Conservation (phyloP, 2,329 filamentous ascomycete genomes). For the Peltaster fructicola region DNA sequence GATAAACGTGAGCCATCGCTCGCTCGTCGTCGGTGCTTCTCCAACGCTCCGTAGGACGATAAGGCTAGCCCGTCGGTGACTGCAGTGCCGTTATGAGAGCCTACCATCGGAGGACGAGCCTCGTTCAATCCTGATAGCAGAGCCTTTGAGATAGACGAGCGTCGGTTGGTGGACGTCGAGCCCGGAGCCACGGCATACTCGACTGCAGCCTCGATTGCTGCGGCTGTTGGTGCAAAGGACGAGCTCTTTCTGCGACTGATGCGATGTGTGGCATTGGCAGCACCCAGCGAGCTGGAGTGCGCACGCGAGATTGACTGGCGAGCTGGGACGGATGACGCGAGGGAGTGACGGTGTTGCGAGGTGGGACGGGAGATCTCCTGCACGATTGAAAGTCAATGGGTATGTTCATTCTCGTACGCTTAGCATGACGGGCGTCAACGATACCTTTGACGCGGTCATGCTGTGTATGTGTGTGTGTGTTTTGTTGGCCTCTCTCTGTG, state of each 20-base stretch:
- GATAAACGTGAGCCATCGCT: conserved; percentile 74
- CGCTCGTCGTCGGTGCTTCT: conserved; percentile 39
- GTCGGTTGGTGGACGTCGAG: conserved; percentile 41
- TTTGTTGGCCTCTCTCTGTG: too few species aligned
- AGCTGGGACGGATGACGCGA: conserved; percentile 41
- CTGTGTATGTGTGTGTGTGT: background rate
- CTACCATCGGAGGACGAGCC: conserved; percentile 36
- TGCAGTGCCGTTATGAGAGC: conserved; percentile 26
- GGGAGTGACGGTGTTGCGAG: conserved; percentile 27
- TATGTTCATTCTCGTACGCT: conserved; percentile 2
- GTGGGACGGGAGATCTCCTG: conserved; percentile 25
- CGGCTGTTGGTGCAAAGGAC: conserved; percentile 56
- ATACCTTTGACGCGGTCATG: conserved; percentile 11
- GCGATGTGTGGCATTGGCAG: conserved; percentile 59
- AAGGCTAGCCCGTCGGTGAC: conserved; percentile 54
- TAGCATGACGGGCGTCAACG: conserved; percentile 1
- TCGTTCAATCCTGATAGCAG: conserved; percentile 30
- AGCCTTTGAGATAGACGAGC: conserved; percentile 52
- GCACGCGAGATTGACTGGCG: conserved; percentile 53
- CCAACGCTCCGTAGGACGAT: conserved; percentile 27
- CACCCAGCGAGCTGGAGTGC: conserved; percentile 59
- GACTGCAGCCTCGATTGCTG: conserved; percentile 53
- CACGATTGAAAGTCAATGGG: conserved; percentile 3
- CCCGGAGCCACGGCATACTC: conserved; percentile 43
- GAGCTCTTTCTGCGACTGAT: conserved; percentile 90